These are phyloP conservation scores for Leptodermis oblonga DNA, from an alignment of 257 asterid species.

Conservation along the genomic window DNA sequence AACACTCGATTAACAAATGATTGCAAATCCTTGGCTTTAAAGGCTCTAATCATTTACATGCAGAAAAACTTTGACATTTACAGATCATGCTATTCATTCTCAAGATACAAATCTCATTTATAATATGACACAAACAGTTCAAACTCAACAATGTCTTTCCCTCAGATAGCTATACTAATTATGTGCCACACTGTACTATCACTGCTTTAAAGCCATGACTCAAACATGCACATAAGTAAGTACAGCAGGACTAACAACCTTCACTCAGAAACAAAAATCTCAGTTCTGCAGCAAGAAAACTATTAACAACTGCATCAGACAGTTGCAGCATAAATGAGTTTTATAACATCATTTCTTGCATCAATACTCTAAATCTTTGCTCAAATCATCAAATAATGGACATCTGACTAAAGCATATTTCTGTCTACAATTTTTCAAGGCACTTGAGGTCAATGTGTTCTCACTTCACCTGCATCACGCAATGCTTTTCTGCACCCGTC, in stretches of 20 bases:
- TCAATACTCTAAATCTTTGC: neutral
- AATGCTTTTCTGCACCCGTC: neutral
- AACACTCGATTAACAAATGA: neutral
- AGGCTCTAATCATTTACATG: neutral
- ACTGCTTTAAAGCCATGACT: neutral
- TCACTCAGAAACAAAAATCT: neutral
- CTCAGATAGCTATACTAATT: neutral
- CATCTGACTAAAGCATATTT: neutral
- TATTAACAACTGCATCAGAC: neutral
- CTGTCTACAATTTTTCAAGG: neutral
- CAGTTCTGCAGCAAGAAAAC: neutral
- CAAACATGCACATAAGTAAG: neutral
- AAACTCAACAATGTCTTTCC: neutral
- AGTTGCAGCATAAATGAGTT: neutral
- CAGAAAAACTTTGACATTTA: neutral
- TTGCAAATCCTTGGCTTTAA: neutral
- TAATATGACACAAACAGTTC: neutral
- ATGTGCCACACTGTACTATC: neutral
- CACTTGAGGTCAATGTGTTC: neutral
- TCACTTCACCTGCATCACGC: neutral
- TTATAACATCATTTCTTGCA: neutral
- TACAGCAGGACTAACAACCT: neutral
- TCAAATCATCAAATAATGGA: neutral
- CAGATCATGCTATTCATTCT: constrained; percentile 1
- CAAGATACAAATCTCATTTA: neutral